phyloP scores from a whole-genome alignment of 176 grass and related monocot genomes.

The Aechmea fasciata region DNA sequence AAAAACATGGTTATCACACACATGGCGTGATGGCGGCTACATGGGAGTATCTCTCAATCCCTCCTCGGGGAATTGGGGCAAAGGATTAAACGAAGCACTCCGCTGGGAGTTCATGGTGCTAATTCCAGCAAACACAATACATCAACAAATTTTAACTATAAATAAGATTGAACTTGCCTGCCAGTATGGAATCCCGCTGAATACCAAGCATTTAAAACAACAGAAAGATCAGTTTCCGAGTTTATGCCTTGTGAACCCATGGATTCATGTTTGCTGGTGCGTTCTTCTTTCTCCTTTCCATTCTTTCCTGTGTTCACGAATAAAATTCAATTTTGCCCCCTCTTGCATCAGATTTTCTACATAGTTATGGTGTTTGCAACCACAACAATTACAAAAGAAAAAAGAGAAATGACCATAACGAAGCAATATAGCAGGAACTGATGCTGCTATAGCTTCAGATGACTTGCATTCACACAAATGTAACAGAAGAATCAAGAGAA shows the following conservation, averaged over 20 bases:
- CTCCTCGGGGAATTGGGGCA: too few relatives aligned
- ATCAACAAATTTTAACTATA: neutral
- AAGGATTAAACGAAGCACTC: too few relatives aligned
- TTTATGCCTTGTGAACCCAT: constrained; percentile 20
- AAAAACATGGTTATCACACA: too few relatives aligned
- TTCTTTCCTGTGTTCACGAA: constrained; percentile 24
- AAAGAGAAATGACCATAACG: neutral
- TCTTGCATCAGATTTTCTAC: constrained; percentile 6
- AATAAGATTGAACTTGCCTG: constrained; percentile 41
- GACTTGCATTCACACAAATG: neutral
- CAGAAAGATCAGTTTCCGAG: constrained; percentile 44
- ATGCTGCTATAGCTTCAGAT: neutral
- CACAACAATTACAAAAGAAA: neutral
- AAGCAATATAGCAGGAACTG: neutral
- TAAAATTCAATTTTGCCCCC: constrained; percentile 4
- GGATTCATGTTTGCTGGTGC: constrained; percentile 16
- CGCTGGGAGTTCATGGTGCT: too few relatives aligned
- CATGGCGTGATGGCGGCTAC: neutral
- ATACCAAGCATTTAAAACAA: constrained; percentile 76
- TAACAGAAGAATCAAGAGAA: neutral
- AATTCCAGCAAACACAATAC: neutral
- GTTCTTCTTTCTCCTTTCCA: constrained; percentile 9
- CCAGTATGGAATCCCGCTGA: constrained; percentile 76
- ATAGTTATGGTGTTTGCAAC: constrained; percentile 6
- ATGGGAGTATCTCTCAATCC: neutral